Evolutionary conservation across 179 eudicot genomes (phyloP).

Genomic region (Nepenthes alata): DNA sequence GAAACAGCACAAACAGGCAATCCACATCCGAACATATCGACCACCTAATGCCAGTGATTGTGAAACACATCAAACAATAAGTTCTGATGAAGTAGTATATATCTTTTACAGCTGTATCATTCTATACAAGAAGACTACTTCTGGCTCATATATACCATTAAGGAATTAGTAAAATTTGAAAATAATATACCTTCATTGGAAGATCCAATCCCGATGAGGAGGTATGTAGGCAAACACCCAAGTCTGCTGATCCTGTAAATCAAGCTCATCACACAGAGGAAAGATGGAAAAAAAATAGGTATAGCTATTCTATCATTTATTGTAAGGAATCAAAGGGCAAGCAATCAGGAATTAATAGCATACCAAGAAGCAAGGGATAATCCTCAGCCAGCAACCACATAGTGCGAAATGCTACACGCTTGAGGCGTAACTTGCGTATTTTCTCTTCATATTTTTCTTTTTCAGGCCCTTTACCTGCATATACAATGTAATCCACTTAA

Average conservation of each 20-base stretch:
- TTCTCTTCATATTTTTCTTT: slow-evolving; percentile 81
- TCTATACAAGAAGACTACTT: too few species aligned
- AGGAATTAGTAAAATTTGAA: background rate
- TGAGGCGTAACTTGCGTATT: slow-evolving; percentile 66
- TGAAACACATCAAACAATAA: slow-evolving; percentile 2
- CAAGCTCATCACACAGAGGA: background rate
- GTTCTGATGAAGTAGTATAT: background rate
- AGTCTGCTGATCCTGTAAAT: slow-evolving; percentile 77
- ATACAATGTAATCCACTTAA: slow-evolving; percentile 1
- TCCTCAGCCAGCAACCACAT: slow-evolving; percentile 97
- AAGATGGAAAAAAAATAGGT: too few species aligned
- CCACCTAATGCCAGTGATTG: slow-evolving; percentile 43
- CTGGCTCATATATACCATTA: background rate
- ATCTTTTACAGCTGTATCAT: background rate
- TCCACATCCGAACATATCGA: slow-evolving; percentile 99
- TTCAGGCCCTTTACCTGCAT: slow-evolving; percentile 91
- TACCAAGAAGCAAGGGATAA: slow-evolving; percentile 91
- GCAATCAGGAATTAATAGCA: slow-evolving; percentile 1
- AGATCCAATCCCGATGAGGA: slow-evolving; percentile 97
- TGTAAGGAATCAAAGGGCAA: background rate
- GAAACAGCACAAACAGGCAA: slow-evolving; percentile 97
- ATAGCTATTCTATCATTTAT: background rate
- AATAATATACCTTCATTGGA: slow-evolving; percentile 76
- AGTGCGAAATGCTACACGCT: slow-evolving; percentile 91
- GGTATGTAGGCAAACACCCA: slow-evolving; percentile 94